phyloP scores from a whole-genome alignment of 257 asterid genomes.

The Solanum neorickii region DNA sequence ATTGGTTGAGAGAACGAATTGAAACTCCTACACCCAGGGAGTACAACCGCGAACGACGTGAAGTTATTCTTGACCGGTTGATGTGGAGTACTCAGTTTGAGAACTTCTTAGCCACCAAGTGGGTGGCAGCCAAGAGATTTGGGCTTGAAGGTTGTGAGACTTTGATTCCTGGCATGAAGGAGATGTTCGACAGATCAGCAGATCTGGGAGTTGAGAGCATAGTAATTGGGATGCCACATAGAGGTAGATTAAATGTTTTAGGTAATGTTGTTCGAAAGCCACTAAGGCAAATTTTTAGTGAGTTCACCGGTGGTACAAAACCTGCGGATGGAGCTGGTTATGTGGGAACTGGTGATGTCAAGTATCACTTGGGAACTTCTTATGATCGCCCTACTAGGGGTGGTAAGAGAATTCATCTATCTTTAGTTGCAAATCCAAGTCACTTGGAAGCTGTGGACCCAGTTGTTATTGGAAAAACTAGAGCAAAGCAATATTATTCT shows the following conservation, averaged over 20 bases:
- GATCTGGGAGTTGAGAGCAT: constrained; percentile 96
- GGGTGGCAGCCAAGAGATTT: constrained; percentile 92
- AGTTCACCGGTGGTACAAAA: constrained; percentile 83
- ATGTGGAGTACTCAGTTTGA: constrained; percentile 91
- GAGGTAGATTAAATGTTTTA: constrained; percentile 82
- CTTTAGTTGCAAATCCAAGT: constrained; percentile 92
- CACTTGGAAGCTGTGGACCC: constrained; percentile 98
- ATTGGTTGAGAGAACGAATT: constrained; percentile 93
- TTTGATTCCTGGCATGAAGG: constrained; percentile 98
- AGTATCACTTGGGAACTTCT: constrained; percentile 94
- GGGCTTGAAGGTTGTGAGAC: constrained; percentile 99
- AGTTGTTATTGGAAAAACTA: constrained; percentile 85
- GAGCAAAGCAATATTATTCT: constrained; percentile 88
- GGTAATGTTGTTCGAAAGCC: constrained; percentile 95
- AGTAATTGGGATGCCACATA: constrained; percentile 95
- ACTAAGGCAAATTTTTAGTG: constrained; percentile 80
- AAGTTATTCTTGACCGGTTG: constrained; percentile 88
- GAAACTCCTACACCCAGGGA: constrained; percentile 79
- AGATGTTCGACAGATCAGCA: constrained; percentile 92
- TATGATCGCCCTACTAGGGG: constrained; percentile 97
- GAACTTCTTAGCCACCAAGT: constrained; percentile 90
- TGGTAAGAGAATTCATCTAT: constrained; percentile 86
- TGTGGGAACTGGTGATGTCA: constrained; percentile 97
- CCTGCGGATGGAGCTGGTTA: constrained; percentile 86
- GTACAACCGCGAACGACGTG: constrained; percentile 66